Percentiles rank a stretch among this genome's conserved stretches.
Conservation (phyloP, 2,329 filamentous ascomycete species). For the Ophiostoma australiae region DNA sequence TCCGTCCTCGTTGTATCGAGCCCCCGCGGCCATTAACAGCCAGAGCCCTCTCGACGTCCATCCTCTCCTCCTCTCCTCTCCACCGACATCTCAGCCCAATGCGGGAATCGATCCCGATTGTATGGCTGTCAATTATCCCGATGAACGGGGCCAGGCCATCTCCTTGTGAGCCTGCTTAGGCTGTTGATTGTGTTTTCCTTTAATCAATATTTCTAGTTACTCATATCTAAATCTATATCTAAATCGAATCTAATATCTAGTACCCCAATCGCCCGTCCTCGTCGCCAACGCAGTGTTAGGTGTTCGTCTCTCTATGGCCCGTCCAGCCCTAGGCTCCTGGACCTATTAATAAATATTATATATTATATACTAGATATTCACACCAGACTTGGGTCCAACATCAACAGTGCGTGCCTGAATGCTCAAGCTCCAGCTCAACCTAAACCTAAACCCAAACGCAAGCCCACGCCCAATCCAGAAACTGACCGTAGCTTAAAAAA, state of each 20-base stretch:
- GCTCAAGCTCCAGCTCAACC: not conserved
- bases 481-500: conserved; percentile 25
- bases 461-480: not conserved
- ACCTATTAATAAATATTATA: too few relatives aligned
- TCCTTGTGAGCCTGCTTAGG: not conserved
- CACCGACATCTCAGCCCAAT: not conserved
- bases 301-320: conserved; percentile 25
- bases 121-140: conserved; percentile 11
- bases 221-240: not conserved
- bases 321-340: conserved; percentile 19
- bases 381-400: too few relatives aligned
- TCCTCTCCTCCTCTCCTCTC: not conserved
- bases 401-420: not conserved
- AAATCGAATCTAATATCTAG: too few relatives aligned
- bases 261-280: not conserved
- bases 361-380: too few relatives aligned
- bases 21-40: not conserved
- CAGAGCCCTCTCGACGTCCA: not conserved
- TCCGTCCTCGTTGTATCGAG: not conserved
- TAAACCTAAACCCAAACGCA: not conserved
- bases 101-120: conserved; percentile 11
- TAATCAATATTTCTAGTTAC: not conserved
- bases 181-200: not conserved
- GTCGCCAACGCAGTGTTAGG: conserved; percentile 17
- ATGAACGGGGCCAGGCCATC: not conserved